These are phyloP conservation scores for Plectranthus barbatus DNA, from an alignment of 257 asterid genomes.

Conservation along the genomic window DNA sequence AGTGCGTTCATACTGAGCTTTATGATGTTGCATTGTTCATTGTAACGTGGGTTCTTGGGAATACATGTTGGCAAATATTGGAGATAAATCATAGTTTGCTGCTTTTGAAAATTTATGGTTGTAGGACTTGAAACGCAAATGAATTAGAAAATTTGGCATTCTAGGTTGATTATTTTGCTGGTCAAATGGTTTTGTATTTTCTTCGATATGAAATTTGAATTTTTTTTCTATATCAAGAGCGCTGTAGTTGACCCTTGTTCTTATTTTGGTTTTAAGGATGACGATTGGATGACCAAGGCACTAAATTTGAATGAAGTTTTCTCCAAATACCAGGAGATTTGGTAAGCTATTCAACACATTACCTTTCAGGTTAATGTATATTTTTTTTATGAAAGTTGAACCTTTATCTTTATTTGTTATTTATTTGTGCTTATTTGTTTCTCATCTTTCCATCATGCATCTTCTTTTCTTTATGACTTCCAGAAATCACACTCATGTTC, in stretches of 20 bases:
- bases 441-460: background rate
- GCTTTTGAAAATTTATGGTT: too few relatives aligned
- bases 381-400: background rate
- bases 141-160: background rate
- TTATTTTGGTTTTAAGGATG: constrained; percentile 39
- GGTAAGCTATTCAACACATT: constrained; percentile 29
- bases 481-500: background rate
- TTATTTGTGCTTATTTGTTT: background rate
- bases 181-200: background rate
- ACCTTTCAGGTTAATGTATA: background rate
- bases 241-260: constrained; percentile 2
- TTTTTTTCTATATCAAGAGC: background rate
- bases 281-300: constrained; percentile 54
- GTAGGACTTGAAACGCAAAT: too few relatives aligned
- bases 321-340: constrained; percentile 35
- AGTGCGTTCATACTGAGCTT: background rate
- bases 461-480: background rate
- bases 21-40: background rate
- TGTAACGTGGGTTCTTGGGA: too few relatives aligned
- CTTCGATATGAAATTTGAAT: background rate
- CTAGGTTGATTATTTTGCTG: background rate
- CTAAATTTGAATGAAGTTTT: constrained; percentile 53
- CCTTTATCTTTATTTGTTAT: background rate
- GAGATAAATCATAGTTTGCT: too few relatives aligned
- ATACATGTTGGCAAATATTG: too few relatives aligned